Base-by-base conservation (phyloP, 208 protist species). In the Polymyxa betae region DNA sequence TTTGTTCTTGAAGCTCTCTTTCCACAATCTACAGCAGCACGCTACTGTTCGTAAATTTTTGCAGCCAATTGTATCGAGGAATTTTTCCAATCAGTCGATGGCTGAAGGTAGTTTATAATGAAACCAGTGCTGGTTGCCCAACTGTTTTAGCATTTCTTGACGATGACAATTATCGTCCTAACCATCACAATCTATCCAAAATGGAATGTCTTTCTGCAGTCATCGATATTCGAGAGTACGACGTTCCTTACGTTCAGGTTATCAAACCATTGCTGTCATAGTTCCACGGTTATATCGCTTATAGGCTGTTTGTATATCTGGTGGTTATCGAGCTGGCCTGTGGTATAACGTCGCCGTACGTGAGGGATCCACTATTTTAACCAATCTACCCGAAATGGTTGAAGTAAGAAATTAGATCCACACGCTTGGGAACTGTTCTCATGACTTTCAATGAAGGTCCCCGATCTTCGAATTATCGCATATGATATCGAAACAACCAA, bases 401-500 rank as follows among this genome's bases (percentile, higher is more conserved):
- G 44, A 45, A 29, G 89, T 90, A 38, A 0, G 89, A 92, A 0
- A 91, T 94, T 10, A 77, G 24, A 29, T 60, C 12, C 24, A 24
- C 49, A 60, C 49, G 49, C 24, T 5, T 60, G 12, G 49, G 12
- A 29, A 24, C 5, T 24, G 5, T 5, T 60, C 12, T 5, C 0
- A 99, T 98, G 90, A 98, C 99, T 95, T 99, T 91, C n/a, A n/a
- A 98, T 99, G 91, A 38, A 44, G 45, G 43, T 52, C 24, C 92
- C 93, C 20, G 45, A 90, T 46, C 77, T 72, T 49, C 5, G 90
- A 38, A 72, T 91, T 38, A 16, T 92, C 0, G 91, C 92, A 0
- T 91, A 91, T 91, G 98, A 99, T 96, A 99, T 99, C 92, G 98
- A 99, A 92, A 99, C 97, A 0, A 99, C 98, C 0, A 99, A 99